phyloP scores from a whole-genome alignment of 1,139 yeast genomes.

The Taphrina communis region DNA sequence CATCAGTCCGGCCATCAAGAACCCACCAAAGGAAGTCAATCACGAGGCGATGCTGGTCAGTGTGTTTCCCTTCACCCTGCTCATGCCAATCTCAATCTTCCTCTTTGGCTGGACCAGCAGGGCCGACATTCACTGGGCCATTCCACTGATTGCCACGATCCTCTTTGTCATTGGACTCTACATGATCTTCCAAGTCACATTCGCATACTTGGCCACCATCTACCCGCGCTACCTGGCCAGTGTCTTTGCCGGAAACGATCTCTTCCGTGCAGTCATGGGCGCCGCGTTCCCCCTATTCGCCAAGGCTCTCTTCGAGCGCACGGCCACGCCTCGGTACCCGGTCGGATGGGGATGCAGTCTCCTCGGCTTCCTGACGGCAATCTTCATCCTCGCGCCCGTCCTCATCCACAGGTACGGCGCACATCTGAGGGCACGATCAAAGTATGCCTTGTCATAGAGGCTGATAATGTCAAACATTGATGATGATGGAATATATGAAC shows the following conservation, averaged over 20 bases:
- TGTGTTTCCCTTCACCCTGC: slow-evolving; percentile 7
- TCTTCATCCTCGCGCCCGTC: slow-evolving; percentile 2
- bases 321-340: slow-evolving; percentile 3
- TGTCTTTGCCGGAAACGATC: slow-evolving; percentile 20
- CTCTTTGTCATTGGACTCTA: slow-evolving; percentile 65
- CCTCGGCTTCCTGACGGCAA: slow-evolving; percentile 1
- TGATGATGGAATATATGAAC: too few species aligned
- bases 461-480: too few species aligned
- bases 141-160: slow-evolving; percentile 74
- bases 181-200: slow-evolving; percentile 6
- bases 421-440: slow-evolving; percentile 7
- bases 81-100: slow-evolving; percentile 59
- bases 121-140: slow-evolving; percentile 71
- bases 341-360: slow-evolving; percentile 6
- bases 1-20: slow-evolving; percentile 12
- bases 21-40: slow-evolving; percentile 1
- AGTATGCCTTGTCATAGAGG: background rate
- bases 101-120: slow-evolving; percentile 84
- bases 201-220: slow-evolving; percentile 3
- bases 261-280: slow-evolving; percentile 5
- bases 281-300: background rate
- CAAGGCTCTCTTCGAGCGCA: background rate
- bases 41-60: slow-evolving; percentile 9
- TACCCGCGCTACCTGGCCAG: slow-evolving; percentile 11
- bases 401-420: slow-evolving; percentile 6